Evolutionary conservation across 805 yeast genomes (phyloP).

Genomic region (Brettanomyces sp.): DNA sequence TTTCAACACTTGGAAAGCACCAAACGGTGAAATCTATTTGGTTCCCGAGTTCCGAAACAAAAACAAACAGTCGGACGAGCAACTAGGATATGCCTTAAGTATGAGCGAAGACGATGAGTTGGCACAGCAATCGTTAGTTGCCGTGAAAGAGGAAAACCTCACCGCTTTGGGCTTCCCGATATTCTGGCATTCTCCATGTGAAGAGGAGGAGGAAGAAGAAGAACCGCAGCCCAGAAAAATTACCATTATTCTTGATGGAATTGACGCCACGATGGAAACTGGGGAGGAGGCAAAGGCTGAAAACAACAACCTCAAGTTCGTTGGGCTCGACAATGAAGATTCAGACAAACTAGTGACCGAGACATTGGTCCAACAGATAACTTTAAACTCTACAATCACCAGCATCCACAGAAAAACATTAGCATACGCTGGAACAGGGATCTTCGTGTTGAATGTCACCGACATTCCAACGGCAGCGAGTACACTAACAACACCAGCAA

Average conservation of each 20-base stretch:
- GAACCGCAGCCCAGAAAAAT: neutral
- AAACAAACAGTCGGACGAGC: neutral
- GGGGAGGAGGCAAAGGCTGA: conserved; percentile 3
- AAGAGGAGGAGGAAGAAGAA: conserved; percentile 5
- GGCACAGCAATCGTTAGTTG: neutral
- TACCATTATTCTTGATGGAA: neutral
- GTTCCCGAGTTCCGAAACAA: conserved; percentile 11
- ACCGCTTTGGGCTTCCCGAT: conserved; percentile 21
- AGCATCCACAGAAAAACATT: no score
- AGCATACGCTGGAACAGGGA: no score
- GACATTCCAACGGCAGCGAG: neutral
- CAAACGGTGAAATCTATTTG: conserved; percentile 15
- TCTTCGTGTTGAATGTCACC: neutral
- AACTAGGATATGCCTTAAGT: neutral
- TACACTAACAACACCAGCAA: no score
- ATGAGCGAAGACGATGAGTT: neutral
- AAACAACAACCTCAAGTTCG: conserved; percentile 18
- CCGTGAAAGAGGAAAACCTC: conserved; percentile 19
- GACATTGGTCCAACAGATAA: conserved; percentile 2
- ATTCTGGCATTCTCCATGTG: conserved; percentile 14
- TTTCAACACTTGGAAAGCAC: conserved; percentile 21
- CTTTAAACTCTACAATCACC: conserved; percentile 8
- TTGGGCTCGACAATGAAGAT: conserved; percentile 17
- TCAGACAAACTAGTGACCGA: conserved; percentile 1
- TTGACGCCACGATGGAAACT: neutral